These are phyloP conservation scores for Alternaria ethzedia DNA, from an alignment of 2,329 filamentous ascomycete genomes.

Conservation along the genomic window DNA sequence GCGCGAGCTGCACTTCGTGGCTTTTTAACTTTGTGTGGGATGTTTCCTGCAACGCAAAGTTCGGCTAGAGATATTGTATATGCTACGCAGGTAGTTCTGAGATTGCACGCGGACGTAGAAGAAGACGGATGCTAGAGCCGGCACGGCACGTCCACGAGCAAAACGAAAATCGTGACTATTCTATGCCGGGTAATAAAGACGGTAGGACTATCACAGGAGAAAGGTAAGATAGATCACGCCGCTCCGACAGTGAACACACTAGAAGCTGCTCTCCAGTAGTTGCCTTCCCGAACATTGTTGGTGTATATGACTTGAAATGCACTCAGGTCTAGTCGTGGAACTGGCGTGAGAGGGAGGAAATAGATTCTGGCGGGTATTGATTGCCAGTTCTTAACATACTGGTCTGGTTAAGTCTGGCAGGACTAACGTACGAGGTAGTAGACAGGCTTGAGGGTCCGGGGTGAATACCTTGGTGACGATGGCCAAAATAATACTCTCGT, in stretches of 20 bases:
- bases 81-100: not conserved
- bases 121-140: not conserved
- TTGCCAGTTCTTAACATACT: not conserved
- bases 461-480: not conserved
- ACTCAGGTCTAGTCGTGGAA: not conserved
- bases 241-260: not conserved
- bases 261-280: not conserved
- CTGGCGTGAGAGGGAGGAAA: not conserved
- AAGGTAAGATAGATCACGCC: fast-evolving
- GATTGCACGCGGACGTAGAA: too few species aligned
- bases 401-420: not conserved
- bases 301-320: not conserved
- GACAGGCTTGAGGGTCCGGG: not conserved
- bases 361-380: not conserved
- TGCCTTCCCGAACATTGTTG: fast-evolving
- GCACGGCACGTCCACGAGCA: not conserved
- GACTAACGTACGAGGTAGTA: not conserved
- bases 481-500: too few species aligned
- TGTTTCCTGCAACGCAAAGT: fast-evolving
- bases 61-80: not conserved
- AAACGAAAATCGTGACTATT: fast-evolving
- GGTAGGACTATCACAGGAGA: not conserved
- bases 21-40: fast-evolving
- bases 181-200: fast-evolving
- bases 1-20: too few species aligned